Percentiles rank a stretch among this genome's conserved stretches.
These are phyloP conservation scores for Chamaecrista fasciculata DNA, from an alignment of 306 rosid genomes.

Conservation along the genomic window DNA sequence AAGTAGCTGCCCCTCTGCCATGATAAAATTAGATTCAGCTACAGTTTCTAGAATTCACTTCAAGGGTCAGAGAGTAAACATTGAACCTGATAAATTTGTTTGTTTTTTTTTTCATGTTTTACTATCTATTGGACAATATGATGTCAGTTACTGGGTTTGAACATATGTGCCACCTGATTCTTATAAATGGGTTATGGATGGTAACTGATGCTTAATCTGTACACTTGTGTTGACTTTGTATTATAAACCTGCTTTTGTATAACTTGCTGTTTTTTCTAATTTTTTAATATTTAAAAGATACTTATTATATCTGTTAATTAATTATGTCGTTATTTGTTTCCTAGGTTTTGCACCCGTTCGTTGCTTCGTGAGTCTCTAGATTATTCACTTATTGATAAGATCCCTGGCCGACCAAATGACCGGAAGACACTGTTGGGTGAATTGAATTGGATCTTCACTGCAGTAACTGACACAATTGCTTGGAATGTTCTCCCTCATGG, in stretches of 20 bases:
- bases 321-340: constrained; percentile 13
- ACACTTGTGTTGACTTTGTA: not conserved
- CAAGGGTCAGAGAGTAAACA: not conserved
- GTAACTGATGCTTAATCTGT: not conserved
- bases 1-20: too few relatives aligned
- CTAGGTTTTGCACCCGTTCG: constrained; percentile 90
- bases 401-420: constrained; percentile 97
- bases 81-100: not conserved
- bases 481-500: constrained; percentile 99
- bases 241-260: constrained; percentile 9
- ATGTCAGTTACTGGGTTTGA: not conserved
- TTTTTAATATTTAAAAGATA: constrained; percentile 17
- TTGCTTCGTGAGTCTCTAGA: constrained; percentile 77
- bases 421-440: constrained; percentile 95
- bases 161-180: not conserved
- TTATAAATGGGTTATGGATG: not conserved
- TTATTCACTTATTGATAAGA: constrained; percentile 80
- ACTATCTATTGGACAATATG: not conserved
- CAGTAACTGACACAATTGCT: constrained; percentile 97
- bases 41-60: too few relatives aligned
- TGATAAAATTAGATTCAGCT: too few relatives aligned
- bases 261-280: not conserved
- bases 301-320: not conserved
- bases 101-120: not conserved
- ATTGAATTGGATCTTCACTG: constrained; percentile 98